A percentile compares a stretch with the other conserved stretches of the same genome.
Evolutionary conservation across 148 eudicot species (phyloP).

Genomic region (Rhododendron simsii): DNA sequence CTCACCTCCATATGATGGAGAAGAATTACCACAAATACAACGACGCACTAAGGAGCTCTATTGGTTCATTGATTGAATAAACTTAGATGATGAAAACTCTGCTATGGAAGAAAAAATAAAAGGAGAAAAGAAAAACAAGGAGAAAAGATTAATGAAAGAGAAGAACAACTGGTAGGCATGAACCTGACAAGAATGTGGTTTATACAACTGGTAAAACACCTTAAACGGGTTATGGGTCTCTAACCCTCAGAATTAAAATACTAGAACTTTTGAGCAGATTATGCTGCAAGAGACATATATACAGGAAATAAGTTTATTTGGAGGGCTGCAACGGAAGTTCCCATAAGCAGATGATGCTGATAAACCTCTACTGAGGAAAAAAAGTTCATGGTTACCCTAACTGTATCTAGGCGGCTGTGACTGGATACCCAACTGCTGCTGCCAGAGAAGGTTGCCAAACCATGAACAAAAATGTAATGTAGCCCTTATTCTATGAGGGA

Average conservation of each 20-base stretch:
- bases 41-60: not conserved
- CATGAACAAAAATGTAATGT: not conserved
- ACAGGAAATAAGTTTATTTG: not conserved
- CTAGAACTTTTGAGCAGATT: not conserved
- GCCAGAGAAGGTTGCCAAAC: not conserved
- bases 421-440: not conserved
- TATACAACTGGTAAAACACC: not conserved
- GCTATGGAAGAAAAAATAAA: not conserved
- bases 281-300: not conserved
- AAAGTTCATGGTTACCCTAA: not conserved
- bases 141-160: not conserved
- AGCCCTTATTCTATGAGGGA: not conserved
- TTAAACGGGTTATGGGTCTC: not conserved
- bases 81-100: not conserved
- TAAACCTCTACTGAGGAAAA: not conserved
- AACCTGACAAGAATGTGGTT: not conserved
- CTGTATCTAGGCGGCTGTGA: not conserved
- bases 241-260: not conserved
- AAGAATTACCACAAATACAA: not conserved
- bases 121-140: not conserved
- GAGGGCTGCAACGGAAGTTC: not conserved
- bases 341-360: not conserved
- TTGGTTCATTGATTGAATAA: not conserved
- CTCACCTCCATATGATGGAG: not conserved
- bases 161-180: not conserved